These are phyloP conservation scores for Farysia itapuensis DNA, from an alignment of 1,284 basidiomycete species.

Conservation along the genomic window DNA sequence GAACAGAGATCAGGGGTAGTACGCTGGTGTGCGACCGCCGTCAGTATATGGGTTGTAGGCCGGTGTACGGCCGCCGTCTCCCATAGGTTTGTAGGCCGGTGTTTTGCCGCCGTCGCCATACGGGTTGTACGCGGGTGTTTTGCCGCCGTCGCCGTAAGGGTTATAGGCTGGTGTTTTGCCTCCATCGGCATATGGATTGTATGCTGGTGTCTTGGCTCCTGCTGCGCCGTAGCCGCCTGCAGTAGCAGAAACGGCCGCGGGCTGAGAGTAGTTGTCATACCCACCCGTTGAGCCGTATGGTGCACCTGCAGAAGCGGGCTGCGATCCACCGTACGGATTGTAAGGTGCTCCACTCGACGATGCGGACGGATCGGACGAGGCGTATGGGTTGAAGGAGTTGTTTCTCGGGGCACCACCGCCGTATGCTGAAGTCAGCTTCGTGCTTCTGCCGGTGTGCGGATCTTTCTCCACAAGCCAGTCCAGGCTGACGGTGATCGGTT, in stretches of 20 bases:
- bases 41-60: too few relatives aligned
- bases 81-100: conserved; percentile 33
- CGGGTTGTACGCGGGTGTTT: conserved; percentile 48
- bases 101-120: conserved; percentile 36
- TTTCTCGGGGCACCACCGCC: conserved; percentile 5
- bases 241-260: conserved; percentile 13
- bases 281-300: conserved; percentile 10
- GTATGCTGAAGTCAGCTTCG: conserved; percentile 22
- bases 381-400: conserved; percentile 33
- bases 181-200: conserved; percentile 39
- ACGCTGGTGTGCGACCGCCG: too few relatives aligned
- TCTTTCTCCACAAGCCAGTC: conserved; percentile 75
- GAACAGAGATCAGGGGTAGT: too few relatives aligned
- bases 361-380: conserved; percentile 12
- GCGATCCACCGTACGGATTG: conserved; percentile 27
- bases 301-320: conserved; percentile 13
- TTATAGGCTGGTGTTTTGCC: conserved; percentile 39
- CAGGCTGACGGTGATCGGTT: conserved; percentile 82
- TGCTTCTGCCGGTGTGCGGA: conserved; percentile 47
- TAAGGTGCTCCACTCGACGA: conserved; percentile 7
- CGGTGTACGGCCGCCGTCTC: too few relatives aligned
- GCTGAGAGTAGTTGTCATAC: conserved; percentile 21
- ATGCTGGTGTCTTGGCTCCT: conserved; percentile 56
- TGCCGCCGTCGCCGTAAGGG: conserved; percentile 35
- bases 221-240: conserved; percentile 9